These are phyloP conservation scores for Inga oerstediana DNA, from an alignment of 306 rosid species.

Conservation along the genomic window DNA sequence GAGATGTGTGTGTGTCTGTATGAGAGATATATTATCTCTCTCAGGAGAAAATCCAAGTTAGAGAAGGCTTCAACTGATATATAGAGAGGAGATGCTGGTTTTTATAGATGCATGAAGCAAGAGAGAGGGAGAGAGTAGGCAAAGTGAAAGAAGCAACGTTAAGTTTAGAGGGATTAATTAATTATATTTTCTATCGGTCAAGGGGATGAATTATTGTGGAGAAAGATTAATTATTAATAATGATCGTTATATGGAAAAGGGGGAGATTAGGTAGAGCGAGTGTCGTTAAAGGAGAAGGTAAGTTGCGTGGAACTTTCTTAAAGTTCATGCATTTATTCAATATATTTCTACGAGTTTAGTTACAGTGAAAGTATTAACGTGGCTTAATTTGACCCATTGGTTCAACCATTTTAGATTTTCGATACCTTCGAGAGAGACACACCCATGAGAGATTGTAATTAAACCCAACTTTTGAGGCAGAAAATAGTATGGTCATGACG, in stretches of 20 bases:
- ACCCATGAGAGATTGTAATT: background rate
- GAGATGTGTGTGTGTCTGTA: background rate
- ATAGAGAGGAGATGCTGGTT: slow-evolving; percentile 32
- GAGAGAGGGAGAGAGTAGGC: slow-evolving; percentile 25
- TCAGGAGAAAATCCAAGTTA: background rate
- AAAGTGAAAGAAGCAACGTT: slow-evolving; percentile 43
- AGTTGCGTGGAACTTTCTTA: slow-evolving; percentile 40
- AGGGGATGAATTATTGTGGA: slow-evolving; percentile 2
- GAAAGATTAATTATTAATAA: slow-evolving; percentile 5
- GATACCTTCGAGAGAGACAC: slow-evolving; percentile 37
- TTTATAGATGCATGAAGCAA: slow-evolving; percentile 50
- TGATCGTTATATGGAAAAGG: slow-evolving; percentile 9
- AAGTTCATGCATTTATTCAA: slow-evolving; percentile 26
- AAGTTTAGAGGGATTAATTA: slow-evolving; percentile 15
- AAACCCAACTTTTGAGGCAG: slow-evolving; percentile 23
- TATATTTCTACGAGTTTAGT: slow-evolving; percentile 6
- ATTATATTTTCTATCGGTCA: background rate
- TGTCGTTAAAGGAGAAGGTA: slow-evolving; percentile 40
- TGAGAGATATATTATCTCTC: background rate
- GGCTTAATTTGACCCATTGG: slow-evolving; percentile 37
- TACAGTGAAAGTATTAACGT: background rate
- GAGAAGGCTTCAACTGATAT: slow-evolving; percentile 13
- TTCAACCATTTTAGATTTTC: slow-evolving; percentile 44
- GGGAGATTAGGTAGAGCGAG: slow-evolving; percentile 59
- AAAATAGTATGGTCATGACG: slow-evolving; percentile 14